Evolutionary conservation across 768 basidiomycete genomes (phyloP), one percentile per base, ranked within the genome.

Genomic region (Russula compacta): DNA sequence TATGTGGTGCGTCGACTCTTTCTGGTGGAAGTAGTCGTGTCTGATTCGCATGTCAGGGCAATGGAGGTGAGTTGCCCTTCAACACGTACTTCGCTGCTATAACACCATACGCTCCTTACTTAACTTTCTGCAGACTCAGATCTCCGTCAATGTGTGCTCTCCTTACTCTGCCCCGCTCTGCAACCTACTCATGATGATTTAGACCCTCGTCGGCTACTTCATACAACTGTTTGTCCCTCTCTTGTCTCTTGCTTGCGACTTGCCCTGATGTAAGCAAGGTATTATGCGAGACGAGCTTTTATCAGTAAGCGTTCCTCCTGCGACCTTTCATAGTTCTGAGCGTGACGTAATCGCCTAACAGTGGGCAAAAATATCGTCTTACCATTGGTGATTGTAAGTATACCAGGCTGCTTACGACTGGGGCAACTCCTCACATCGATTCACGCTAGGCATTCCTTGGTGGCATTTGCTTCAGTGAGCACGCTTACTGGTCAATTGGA

Each of bases 391-490:
- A 43, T 55, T 32, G 59, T 60, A 38, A 35, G 59, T 43, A 35
- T 3, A 21, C 10, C 4, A 11, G 8, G 11, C 4, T 42, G 33
- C n/a, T 32, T 43, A 12, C 24, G 24, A 2, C n/a, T 14, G 36
- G 11, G 11, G 10, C 21, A 2, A 21, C 10, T 54, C 39, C 14
- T 43, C 24, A 29, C 24, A 24, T n/a, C 14, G 36, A 15, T 5
- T 5, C 29, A 49, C 36, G 0, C 14, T 11, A 60, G 59, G 39
- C 78, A n/a, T 43, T 76, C 8, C 69, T 79, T 42, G 67, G 77
- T 6, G 69, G 67, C 46, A 66, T 80, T 48, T 76, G 78, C 63
- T 79, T 78, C 63, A 73, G 80, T 81, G 64, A 52, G 73, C 29
- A 1, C 24, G 24, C 24, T 29, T 29, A 29, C 24, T 29, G 24